phyloP scores from a whole-genome alignment of 371 early-diverging fungal genomes.

The Batkoa obscura region DNA sequence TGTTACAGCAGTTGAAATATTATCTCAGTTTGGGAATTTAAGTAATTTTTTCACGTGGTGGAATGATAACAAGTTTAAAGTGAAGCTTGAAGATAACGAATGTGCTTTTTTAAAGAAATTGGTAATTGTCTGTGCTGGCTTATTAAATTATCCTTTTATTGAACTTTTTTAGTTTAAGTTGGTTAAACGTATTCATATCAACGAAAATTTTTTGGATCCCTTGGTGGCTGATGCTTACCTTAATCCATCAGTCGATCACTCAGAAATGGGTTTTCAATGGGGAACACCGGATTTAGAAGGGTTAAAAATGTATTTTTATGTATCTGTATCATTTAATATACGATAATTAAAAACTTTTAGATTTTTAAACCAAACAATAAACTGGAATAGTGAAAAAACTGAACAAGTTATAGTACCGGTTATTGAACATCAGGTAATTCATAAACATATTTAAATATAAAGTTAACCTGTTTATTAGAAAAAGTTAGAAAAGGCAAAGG shows the following conservation, averaged over 20 bases:
- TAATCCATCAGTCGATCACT: slow-evolving; percentile 55
- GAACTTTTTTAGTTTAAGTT: slow-evolving; percentile 21
- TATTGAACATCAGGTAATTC: slow-evolving; percentile 11
- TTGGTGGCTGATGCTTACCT: slow-evolving; percentile 61
- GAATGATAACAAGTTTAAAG: slow-evolving; percentile 15
- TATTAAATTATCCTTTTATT: slow-evolving; percentile 12
- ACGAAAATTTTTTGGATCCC: slow-evolving; percentile 57
- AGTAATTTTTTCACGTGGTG: slow-evolving; percentile 41
- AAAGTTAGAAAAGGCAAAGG: too few species aligned
- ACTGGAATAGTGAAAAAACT: slow-evolving; percentile 25
- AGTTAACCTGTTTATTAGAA: too few species aligned
- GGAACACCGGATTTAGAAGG: slow-evolving; percentile 65
- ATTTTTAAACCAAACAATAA: slow-evolving; percentile 20
- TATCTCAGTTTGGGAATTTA: slow-evolving; percentile 42
- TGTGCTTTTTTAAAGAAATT: slow-evolving; percentile 33
- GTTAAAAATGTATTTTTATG: slow-evolving; percentile 25
- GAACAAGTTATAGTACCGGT: slow-evolving; percentile 50
- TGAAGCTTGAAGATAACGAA: slow-evolving; percentile 26
- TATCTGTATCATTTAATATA: not conserved
- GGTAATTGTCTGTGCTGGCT: slow-evolving; percentile 7
- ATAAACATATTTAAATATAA: too few species aligned
- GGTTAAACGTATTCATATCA: slow-evolving; percentile 28
- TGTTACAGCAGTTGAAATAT: slow-evolving; percentile 77
- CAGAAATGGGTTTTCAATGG: slow-evolving; percentile 51
- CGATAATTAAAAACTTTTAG: too few species aligned